Evolutionary conservation across 257 asterid species (phyloP), one percentile per base, ranked within the genome.

Genomic region (Ballota nigra): DNA sequence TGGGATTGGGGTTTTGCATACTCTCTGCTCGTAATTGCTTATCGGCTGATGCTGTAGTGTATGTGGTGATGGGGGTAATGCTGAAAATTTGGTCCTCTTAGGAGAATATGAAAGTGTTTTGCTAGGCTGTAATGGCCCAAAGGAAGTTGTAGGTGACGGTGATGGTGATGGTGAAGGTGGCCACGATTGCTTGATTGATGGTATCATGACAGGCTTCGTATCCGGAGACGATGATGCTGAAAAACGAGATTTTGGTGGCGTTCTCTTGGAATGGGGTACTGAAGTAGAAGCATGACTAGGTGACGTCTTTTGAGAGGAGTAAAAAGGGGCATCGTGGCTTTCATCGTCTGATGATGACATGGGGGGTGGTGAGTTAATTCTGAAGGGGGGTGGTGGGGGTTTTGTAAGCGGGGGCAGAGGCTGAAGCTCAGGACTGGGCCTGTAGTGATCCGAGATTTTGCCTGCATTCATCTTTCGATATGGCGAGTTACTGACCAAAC

Each of bases 331-430:
- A 40, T 81, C 86, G 3, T 80, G 85, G 55, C 91, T 77, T 71
- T 92, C 98, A 49, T 92, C 96, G 40, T 89, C 96, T 0, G 95
- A 87, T 33, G 96, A 89, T 19, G 98, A 85, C 89, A 88, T 79
- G 1, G 96, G 92, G n/a, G 98, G 95, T 0, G 98, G 94, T 6
- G 96, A 86, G 66, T 79, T 76, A 36, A 83, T 79, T 33, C 76
- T 70, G 22, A 88, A 89, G n/a, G 90, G 85, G 13, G 90, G 85
- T 10, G 88, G 87, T 6, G 88, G 93, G 1, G 86, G 95, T 56
- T 89, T 92, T 45, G 78, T 86, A 67, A 88, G 34, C 10, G 92
- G 92, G 16, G 97, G 96, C 74, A 87, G 69, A 23, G 97, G 95
- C 79, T 91, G 97, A 79, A 88, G 89, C 40, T 88, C 91, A 26